phyloP scores from a whole-genome alignment of 169 alveolate genomes.

The Eimeria brunetti region DNA sequence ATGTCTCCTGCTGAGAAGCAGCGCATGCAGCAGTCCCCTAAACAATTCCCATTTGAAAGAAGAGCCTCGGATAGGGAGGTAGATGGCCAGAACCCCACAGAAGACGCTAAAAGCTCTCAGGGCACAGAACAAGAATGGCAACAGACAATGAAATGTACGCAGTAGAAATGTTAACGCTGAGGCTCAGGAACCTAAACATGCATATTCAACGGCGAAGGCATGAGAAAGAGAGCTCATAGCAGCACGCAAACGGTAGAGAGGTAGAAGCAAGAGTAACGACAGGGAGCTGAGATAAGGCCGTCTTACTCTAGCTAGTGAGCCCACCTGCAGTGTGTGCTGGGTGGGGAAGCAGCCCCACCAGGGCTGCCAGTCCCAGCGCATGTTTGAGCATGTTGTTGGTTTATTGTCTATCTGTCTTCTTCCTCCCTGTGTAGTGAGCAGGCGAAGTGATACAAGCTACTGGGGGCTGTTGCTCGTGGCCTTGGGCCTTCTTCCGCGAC shows the following conservation, averaged over 20 bases:
- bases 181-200: not conserved
- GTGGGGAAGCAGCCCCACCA: conserved; percentile 18
- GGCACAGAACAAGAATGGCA: not conserved
- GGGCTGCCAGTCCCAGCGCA: not conserved
- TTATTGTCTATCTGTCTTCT: not conserved
- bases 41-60: not conserved
- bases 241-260: not conserved
- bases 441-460: not conserved
- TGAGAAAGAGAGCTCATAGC: not conserved
- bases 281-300: not conserved
- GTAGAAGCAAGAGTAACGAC: not conserved
- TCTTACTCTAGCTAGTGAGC: not conserved
- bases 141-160: not conserved
- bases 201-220: not conserved
- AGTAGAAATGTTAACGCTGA: not conserved
- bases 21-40: not conserved
- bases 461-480: conserved; percentile 8
- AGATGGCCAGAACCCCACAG: not conserved
- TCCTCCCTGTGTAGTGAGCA: not conserved
- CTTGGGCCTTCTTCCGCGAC: not conserved
- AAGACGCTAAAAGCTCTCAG: not conserved
- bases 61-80: not conserved
- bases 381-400: conserved; percentile 3
- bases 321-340: conserved; percentile 22
- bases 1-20: not conserved